Base-by-base conservation (phyloP, 805 yeast species). In the Sungouiozyma intestinalis region DNA sequence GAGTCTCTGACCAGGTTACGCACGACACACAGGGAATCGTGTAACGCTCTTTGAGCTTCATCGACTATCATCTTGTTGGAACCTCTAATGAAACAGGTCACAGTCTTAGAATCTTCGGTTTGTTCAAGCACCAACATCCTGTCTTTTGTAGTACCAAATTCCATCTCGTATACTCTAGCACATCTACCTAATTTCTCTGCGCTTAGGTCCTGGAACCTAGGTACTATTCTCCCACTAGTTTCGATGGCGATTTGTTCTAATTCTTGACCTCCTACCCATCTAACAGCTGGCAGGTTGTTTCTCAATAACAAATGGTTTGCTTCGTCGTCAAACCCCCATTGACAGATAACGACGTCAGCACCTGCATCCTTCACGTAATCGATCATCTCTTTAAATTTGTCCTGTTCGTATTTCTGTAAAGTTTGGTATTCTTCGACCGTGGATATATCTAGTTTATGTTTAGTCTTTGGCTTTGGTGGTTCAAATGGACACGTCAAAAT, bases 181-280 rank as follows among this genome's bases (percentile, higher is more conserved):
- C 97, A 96, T 31, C 68, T 67, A 46, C 99, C 99, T 48, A 92
- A 74, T 65, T 92, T 92, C 31, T 76, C 84, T 1, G 76, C 61
- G 3, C 83, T 65, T 53, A 92, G 72, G 63, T 92, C 98, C 67
- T 92, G 97, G 66, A 92, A 92, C 56, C 98, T 73, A 36, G 98
- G 96, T 35, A 92, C 98, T 54, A 92, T 92, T 57, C 95, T 81
- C 45, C 97, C 98, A 57, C 86, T 81, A 9, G 99, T 94, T 38
- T 97, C 97, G 63, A 92, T 90, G 31, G 98, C 98, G 57, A 94
- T 79, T 49, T 86, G 75, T 68, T 90, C 98, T 53, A 90, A 73
- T 57, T 90, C 98, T 41, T 94, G 85, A 36, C 97, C 98, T 47
- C 97, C 98, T 40, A 92, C 95, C 99, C 99, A 92, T 69, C 99